Percentiles rank a stretch among this genome's conserved stretches.
phyloP scores from a whole-genome alignment of 1,139 yeast genomes.

The Candida gigantensis region DNA sequence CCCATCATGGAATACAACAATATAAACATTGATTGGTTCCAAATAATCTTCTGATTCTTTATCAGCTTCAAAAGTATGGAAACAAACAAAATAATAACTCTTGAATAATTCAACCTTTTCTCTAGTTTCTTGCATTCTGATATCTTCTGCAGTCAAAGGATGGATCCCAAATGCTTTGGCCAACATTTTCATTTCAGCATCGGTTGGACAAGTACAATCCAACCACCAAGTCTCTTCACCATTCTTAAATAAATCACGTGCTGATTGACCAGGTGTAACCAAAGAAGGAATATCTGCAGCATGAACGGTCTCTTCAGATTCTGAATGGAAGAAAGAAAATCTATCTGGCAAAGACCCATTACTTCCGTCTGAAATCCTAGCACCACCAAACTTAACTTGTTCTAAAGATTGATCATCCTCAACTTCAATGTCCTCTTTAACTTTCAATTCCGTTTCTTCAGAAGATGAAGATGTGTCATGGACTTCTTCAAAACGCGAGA shows the following conservation, averaged over 20 bases:
- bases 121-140: constrained; percentile 78
- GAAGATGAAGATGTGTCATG: constrained; percentile 12
- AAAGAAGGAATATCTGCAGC: constrained; percentile 83
- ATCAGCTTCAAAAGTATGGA: constrained; percentile 76
- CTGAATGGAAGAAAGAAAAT: constrained; percentile 80
- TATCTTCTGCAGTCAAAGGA: constrained; percentile 83
- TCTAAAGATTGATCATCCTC: constrained; percentile 21
- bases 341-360: constrained; percentile 61
- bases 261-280: constrained; percentile 62
- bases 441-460: constrained; percentile 13
- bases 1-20: constrained; percentile 85
- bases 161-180: constrained; percentile 79
- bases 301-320: constrained; percentile 83
- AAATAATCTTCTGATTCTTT: constrained; percentile 74
- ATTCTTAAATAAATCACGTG: constrained; percentile 60
- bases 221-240: constrained; percentile 72
- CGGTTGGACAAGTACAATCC: constrained; percentile 70
- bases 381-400: constrained; percentile 28
- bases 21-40: constrained; percentile 83
- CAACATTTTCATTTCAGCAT: constrained; percentile 61
- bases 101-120: constrained; percentile 78
- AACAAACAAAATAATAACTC: constrained; percentile 74
- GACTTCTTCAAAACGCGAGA: constrained; percentile 12
- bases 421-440: constrained; percentile 26
- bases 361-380: constrained; percentile 14